phyloP scores from a whole-genome alignment of 164 flowering plant genomes.

The Euptelea pleiosperma region DNA sequence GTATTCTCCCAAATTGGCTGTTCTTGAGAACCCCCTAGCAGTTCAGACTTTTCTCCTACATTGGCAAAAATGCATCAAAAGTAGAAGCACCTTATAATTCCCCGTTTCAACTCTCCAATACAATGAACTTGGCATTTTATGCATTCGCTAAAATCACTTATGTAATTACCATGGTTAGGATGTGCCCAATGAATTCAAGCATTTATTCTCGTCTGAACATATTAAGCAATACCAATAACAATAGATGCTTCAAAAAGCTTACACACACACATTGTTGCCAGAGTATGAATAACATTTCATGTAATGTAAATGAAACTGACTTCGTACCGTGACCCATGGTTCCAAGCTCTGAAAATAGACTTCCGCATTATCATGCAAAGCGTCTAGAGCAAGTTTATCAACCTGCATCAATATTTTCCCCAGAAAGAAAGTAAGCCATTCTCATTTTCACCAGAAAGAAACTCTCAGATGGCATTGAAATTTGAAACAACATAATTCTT shows the following conservation, averaged over 20 bases:
- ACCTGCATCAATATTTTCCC: conserved; percentile 42
- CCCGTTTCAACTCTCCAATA: too few species aligned
- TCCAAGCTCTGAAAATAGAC: conserved; percentile 80
- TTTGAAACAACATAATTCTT: conserved; percentile 21
- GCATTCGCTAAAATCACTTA: too few species aligned
- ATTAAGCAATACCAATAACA: neutral
- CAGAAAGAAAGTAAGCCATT: conserved; percentile 1
- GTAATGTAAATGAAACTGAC: neutral
- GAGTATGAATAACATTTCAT: neutral
- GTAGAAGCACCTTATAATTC: too few species aligned
- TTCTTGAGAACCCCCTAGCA: too few species aligned
- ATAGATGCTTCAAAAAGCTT: too few species aligned
- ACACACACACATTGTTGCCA: neutral
- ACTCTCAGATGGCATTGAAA: neutral
- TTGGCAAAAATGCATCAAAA: too few species aligned
- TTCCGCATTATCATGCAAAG: conserved; percentile 74
- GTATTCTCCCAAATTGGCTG: too few species aligned
- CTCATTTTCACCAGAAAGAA: neutral
- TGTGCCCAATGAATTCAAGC: too few species aligned
- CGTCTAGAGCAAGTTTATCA: conserved; percentile 78
- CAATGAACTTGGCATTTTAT: too few species aligned
- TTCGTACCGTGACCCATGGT: conserved; percentile 84
- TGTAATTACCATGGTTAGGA: too few species aligned
- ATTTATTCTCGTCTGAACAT: too few species aligned
- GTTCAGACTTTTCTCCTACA: too few species aligned